Percentiles rank a stretch among this genome's conserved stretches.
These are phyloP conservation scores for Xylaria sp. DNA, from an alignment of 2,329 filamentous ascomycete species.

Conservation along the genomic window DNA sequence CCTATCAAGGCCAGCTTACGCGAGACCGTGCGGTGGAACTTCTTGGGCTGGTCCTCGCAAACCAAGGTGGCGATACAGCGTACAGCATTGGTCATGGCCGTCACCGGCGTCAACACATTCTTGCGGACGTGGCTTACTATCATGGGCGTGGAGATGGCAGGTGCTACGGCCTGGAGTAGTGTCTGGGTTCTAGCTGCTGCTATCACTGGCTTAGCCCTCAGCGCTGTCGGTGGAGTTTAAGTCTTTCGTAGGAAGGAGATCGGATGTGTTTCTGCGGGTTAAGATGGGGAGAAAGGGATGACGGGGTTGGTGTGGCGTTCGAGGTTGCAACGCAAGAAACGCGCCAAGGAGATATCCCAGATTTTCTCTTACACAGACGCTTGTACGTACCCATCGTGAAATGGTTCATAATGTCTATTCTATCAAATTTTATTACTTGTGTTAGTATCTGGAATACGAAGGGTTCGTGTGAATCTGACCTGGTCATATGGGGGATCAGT, in stretches of 20 bases:
- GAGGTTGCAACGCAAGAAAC: constrained; percentile 5
- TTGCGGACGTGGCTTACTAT: constrained; percentile 75
- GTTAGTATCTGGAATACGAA: not conserved
- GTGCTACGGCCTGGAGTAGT: constrained; percentile 77
- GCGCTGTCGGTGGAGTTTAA: constrained; percentile 63
- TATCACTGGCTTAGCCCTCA: constrained; percentile 67
- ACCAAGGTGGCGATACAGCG: constrained; percentile 73
- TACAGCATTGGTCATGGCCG: constrained; percentile 67
- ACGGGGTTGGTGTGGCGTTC: constrained; percentile 3
- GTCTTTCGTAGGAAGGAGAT: not conserved
- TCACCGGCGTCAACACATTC: constrained; percentile 69
- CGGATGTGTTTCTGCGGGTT: not conserved
- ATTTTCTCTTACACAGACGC: constrained; percentile 1
- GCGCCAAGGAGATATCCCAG: constrained; percentile 3
- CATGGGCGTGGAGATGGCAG: constrained; percentile 74
- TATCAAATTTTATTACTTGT: constrained; percentile 12
- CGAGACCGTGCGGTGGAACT: constrained; percentile 77
- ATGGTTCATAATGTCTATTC: constrained; percentile 32
- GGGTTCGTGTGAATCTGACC: not conserved
- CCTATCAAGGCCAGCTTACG: constrained; percentile 71
- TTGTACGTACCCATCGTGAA: constrained; percentile 22
- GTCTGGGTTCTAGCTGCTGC: constrained; percentile 78
- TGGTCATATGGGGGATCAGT: not conserved
- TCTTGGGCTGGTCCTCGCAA: constrained; percentile 74
- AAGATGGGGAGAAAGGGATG: constrained; percentile 1